Evolutionary conservation across 2,329 filamentous ascomycete genomes (phyloP).

Genomic region (Phaeosphaeriaceae sp.): DNA sequence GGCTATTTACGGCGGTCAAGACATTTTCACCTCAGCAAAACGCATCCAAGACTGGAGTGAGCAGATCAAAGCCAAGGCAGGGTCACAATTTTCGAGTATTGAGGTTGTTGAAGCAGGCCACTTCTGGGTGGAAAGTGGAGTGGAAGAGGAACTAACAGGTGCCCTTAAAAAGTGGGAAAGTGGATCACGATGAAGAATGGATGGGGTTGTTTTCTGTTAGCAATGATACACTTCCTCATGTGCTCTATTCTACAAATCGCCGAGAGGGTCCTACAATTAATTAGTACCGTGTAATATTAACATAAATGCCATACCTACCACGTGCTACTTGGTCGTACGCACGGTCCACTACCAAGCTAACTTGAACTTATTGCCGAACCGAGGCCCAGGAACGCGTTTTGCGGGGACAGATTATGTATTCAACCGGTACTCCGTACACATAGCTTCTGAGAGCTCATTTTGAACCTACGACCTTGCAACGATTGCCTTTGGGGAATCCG

Average conservation of each 20-base stretch:
- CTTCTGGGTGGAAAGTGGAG: slow-evolving; percentile 55
- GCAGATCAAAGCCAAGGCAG: slow-evolving; percentile 52
- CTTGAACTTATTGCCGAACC: slow-evolving; percentile 19
- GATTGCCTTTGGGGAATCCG: too few relatives aligned
- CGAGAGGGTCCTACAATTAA: too few relatives aligned
- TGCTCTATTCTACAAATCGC: too few relatives aligned
- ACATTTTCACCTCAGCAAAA: slow-evolving; percentile 72
- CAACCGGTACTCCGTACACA: neutral
- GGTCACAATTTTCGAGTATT: slow-evolving; percentile 46
- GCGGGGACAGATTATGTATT: slow-evolving; percentile 23
- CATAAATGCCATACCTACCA: too few relatives aligned
- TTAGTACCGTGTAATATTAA: too few relatives aligned
- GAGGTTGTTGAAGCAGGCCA: slow-evolving; percentile 60
- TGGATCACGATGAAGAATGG: too few relatives aligned
- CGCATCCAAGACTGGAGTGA: slow-evolving; percentile 72
- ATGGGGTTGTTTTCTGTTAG: too few relatives aligned
- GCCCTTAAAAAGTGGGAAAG: slow-evolving; percentile 52
- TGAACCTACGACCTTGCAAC: too few relatives aligned
- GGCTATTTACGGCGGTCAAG: slow-evolving; percentile 75
- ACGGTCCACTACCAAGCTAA: too few relatives aligned
- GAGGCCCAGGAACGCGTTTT: slow-evolving; percentile 15
- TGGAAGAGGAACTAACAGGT: slow-evolving; percentile 47
- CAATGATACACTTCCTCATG: too few relatives aligned
- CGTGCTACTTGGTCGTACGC: too few relatives aligned
- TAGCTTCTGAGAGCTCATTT: neutral